Base-by-base conservation (phyloP, 1,139 yeast genomes). In the Candida tetrigidarum region DNA sequence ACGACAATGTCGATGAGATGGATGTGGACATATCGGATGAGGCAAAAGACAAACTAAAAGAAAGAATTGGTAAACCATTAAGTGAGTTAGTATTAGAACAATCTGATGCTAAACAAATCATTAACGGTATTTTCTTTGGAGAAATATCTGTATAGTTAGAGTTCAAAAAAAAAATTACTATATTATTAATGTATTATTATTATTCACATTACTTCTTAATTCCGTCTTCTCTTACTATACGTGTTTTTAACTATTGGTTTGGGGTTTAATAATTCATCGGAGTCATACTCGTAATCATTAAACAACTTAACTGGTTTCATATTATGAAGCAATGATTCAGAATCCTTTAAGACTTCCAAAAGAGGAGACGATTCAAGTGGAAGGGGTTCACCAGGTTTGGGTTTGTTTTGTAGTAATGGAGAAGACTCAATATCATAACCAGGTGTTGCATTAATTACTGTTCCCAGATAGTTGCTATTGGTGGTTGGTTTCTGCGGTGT, bases 71-170 rank as follows among this genome's bases (percentile, higher is more conserved):
- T 25, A 74, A 71, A 10, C 67, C 76, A 1, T 67, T 90, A 45
- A 74, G 88, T 1, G 67, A 74, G 4, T 67, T 68, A 36, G 71
- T 89, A 3, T 57, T 76, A 32, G 68, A 72, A 34, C 78, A 80
- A 49, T 63, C 67, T 0, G 89, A 86, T 58, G 81, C 83, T 1
- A 71, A 69, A 48, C 78, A 69, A 27, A 72, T 89, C 11, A 76
- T 78, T 16, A 72, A 81, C 51, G 95, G 95, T 9, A 77, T 90
- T n/a, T 84, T 89, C 61, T 84, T 87, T 59, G 96, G 96, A 3
- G 93, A 85, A 55, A 39, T 62, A 15, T 57, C 57, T 40, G 63
- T 67, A 44, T 57, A 50, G 46, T 32, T 28, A 27, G 8, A 16
- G 9, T 4, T 18, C 11, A 18, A n/a, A 12, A 28, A 4, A 28